Conservation (phyloP, 2,329 filamentous ascomycete species). For the Nothopassalora personata region DNA sequence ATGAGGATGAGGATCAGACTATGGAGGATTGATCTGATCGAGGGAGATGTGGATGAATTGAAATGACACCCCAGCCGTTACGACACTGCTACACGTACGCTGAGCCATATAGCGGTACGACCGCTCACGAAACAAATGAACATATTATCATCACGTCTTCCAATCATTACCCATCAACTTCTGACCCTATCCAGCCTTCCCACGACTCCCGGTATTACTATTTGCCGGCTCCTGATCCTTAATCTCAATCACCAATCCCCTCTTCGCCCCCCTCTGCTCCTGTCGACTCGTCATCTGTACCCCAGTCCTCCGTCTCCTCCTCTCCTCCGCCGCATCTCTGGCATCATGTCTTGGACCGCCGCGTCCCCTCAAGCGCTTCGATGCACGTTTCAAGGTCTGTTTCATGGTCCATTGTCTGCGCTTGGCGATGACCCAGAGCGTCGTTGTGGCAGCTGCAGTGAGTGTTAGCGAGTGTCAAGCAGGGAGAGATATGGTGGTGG, state of each 20-base stretch:
- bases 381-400: slow-evolving; percentile 64
- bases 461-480: too few relatives aligned
- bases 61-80: neutral
- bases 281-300: slow-evolving; percentile 18
- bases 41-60: neutral
- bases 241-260: slow-evolving; percentile 23
- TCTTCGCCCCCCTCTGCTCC: slow-evolving; percentile 21
- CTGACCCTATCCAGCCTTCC: slow-evolving; percentile 14
- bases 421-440: slow-evolving; percentile 75
- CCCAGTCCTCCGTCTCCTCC: slow-evolving; percentile 20
- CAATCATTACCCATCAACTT: slow-evolving; percentile 26
- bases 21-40: too few relatives aligned
- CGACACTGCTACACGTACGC: neutral
- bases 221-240: slow-evolving; percentile 25
- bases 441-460: slow-evolving; percentile 55
- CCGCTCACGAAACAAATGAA: neutral
- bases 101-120: neutral
- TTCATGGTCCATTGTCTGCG: slow-evolving; percentile 78
- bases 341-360: slow-evolving; percentile 17
- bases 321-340: slow-evolving; percentile 5
- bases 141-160: slow-evolving; percentile 20
- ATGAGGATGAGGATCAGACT: slow-evolving; percentile 16
- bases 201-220: slow-evolving; percentile 15
- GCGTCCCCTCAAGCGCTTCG: slow-evolving; percentile 42
- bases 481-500: neutral